Evolutionary conservation across 108 stramenopile species (phyloP).

Genomic region (Aurantiochytrium sp.): DNA sequence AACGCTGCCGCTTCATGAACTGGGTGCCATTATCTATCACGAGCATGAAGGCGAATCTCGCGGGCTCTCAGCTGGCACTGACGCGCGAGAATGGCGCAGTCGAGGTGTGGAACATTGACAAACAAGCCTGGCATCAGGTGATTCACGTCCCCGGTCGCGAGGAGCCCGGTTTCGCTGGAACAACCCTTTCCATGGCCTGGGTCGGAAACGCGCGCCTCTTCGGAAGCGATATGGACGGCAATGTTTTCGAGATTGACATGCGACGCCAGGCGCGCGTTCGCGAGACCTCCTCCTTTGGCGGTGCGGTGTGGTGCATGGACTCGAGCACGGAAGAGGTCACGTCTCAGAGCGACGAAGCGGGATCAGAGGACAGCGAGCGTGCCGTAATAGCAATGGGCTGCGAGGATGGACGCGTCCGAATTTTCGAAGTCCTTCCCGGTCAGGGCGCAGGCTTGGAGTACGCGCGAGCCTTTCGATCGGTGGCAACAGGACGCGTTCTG

Average conservation of each 20-base stretch:
- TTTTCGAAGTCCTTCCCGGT: background rate
- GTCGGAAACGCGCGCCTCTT: background rate
- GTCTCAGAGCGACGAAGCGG: background rate
- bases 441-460: background rate
- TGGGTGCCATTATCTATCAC: background rate
- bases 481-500: background rate
- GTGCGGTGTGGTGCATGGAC: slow-evolving; percentile 3
- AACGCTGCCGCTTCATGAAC: background rate
- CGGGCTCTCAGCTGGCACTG: background rate
- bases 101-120: background rate
- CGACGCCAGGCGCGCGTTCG: background rate
- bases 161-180: background rate
- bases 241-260: background rate
- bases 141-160: background rate
- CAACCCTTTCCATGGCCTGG: background rate
- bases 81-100: background rate
- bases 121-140: background rate
- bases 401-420: background rate
- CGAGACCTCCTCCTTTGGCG: slow-evolving; percentile 1
- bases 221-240: background rate
- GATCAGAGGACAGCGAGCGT: too few species aligned
- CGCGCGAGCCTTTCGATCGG: background rate
- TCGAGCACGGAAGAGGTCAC: background rate
- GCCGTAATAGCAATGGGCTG: background rate
- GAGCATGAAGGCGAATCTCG: background rate